These are phyloP conservation scores for Citrus australasica DNA, from an alignment of 345 rosid genomes.

Conservation along the genomic window DNA sequence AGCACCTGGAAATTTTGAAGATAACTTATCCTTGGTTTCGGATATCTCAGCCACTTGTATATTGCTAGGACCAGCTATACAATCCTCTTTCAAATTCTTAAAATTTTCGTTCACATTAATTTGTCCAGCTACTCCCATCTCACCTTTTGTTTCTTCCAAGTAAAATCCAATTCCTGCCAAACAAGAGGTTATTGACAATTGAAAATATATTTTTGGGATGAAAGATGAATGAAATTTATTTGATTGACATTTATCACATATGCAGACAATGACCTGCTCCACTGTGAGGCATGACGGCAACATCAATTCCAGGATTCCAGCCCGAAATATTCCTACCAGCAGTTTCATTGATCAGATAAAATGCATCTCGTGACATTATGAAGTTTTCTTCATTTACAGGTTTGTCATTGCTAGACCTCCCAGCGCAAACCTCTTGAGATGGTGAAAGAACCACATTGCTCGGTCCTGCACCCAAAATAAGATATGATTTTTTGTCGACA, in stretches of 20 bases:
- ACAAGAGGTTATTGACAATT: constrained; percentile 10
- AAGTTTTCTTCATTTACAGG: constrained; percentile 18
- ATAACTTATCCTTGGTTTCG: constrained; percentile 11
- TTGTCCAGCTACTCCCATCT: constrained; percentile 7
- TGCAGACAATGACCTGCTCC: constrained; percentile 9
- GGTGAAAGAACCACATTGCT: constrained; percentile 28
- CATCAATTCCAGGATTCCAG: constrained; percentile 19
- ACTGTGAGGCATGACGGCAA: constrained; percentile 19
- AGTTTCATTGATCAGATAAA: constrained; percentile 18
- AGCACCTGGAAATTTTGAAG: constrained; percentile 31
- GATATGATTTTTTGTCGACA: constrained; percentile 35
- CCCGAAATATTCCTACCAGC: constrained; percentile 17
- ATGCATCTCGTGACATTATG: not conserved
- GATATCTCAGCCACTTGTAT: constrained; percentile 9
- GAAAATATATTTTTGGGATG: not conserved
- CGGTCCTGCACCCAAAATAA: constrained; percentile 38
- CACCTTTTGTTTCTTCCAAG: constrained; percentile 19
- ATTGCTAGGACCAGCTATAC: constrained; percentile 3
- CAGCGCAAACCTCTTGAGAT: not conserved
- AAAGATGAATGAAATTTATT: not conserved
- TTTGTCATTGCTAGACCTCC: constrained; percentile 21
- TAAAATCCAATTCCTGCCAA: constrained; percentile 30
- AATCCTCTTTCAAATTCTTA: constrained; percentile 2
- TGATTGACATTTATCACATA: not conserved
- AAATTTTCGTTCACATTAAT: constrained; percentile 20